Evolutionary conservation across 805 yeast genomes (phyloP), one percentile per base, ranked within the genome.

Genomic region (Candida pseudoglaebosa): DNA sequence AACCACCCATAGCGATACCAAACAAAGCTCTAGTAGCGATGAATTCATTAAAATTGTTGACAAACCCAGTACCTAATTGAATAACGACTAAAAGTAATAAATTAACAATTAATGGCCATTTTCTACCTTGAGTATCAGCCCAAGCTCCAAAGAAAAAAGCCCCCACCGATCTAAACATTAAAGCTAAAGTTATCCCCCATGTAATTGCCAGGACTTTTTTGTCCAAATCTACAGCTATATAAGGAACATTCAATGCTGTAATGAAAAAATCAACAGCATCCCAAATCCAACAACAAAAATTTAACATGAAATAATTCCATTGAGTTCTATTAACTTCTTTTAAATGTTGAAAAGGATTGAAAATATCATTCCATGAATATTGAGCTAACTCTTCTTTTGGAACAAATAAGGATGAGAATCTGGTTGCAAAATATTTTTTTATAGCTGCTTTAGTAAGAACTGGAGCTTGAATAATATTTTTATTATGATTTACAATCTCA

Each of bases 221-320:
- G 31, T 63, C 65, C 37, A 82, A 70, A 2, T 72, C 52, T 28
- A 55, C 49, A 21, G 86, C 82, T 37, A 83, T 66, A 2, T 64
- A 56, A 1, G 71, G 41, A 3, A 75, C 80, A 38, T 78, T 73
- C 34, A 80, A 67, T 9, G 83, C 72, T 7, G 79, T 81, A 20
- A 77, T 62, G 53, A 83, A 83, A 60, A 79, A 83, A 50, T 82
- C 89, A 56, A 82, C 73, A 2, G 87, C 81, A 49, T 82, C 90
- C 71, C 80, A 69, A 2, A 82, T 69, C 89, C 90, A 83, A 22
- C 80, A 84, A 26, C 62, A 54, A 48, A 78, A 76, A 2, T 84
- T 87, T 50, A 78, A 66, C 17, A 68, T 49, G 50, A 81, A 80
- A 42, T 73, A 75, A 42, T 70, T 67, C 85, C 88, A 82, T 40